A percentile compares a stretch with the other conserved stretches of the same genome.
Evolutionary conservation across 1,284 basidiomycete genomes (phyloP).

Genomic region (Trichosporon faecale): DNA sequence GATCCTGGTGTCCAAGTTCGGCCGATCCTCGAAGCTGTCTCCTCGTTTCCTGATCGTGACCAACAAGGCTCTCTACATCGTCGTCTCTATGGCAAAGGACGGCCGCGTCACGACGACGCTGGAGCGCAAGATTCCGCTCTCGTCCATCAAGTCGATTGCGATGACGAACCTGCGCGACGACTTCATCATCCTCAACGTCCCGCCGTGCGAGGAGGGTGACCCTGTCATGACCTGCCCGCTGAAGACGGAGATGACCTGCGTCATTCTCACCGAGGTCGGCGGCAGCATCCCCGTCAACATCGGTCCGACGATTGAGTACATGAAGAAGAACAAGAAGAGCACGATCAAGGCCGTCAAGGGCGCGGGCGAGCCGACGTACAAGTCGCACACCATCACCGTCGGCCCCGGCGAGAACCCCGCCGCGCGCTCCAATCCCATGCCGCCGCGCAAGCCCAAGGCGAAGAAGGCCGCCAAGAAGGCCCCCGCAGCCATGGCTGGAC

Average conservation of each 20-base stretch:
- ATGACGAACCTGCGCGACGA: slow-evolving; percentile 91
- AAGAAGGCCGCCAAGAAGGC: slow-evolving; percentile 47
- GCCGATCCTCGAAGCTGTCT: slow-evolving; percentile 84
- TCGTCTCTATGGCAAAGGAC: slow-evolving; percentile 67
- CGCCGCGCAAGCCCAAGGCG: slow-evolving; percentile 70
- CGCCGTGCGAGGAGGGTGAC: slow-evolving; percentile 83
- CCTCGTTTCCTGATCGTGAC: slow-evolving; percentile 90
- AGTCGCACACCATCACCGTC: slow-evolving; percentile 87
- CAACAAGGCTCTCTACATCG: slow-evolving; percentile 81
- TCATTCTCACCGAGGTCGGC: slow-evolving; percentile 75
- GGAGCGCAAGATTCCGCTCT: slow-evolving; percentile 85
- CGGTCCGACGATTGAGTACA: slow-evolving; percentile 78
- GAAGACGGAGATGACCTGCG: slow-evolving; percentile 91
- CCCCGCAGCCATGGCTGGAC: slow-evolving; percentile 36
- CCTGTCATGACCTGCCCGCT: slow-evolving; percentile 86
- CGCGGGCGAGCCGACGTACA: slow-evolving; percentile 87
- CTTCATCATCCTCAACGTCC: slow-evolving; percentile 82
- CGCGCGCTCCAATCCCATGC: slow-evolving; percentile 76
- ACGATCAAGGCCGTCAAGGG: slow-evolving; percentile 87
- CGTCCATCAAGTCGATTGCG: slow-evolving; percentile 78
- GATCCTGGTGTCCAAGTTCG: slow-evolving; percentile 79
- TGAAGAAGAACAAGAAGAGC: slow-evolving; percentile 94
- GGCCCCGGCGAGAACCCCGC: slow-evolving; percentile 79
- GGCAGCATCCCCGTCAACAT: slow-evolving; percentile 72
- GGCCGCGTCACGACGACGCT: slow-evolving; percentile 63